Evolutionary conservation across 2,329 filamentous ascomycete genomes (phyloP).

Genomic region (Setomelanomma holmii): DNA sequence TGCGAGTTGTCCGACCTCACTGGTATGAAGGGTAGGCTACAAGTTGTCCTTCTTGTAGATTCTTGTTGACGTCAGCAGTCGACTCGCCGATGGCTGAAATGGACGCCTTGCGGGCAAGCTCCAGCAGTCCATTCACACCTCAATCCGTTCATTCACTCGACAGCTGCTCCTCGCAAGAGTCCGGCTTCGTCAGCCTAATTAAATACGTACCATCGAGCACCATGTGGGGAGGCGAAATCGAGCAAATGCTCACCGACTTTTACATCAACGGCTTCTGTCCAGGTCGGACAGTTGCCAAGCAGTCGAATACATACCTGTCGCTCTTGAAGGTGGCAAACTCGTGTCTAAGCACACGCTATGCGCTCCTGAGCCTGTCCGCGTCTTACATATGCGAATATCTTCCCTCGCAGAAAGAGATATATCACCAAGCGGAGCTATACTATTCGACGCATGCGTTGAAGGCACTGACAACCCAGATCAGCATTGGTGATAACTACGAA

Average conservation of each 20-base stretch:
- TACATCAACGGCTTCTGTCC: conserved; percentile 42
- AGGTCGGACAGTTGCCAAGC: conserved; percentile 34
- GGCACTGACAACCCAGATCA: conserved; percentile 36
- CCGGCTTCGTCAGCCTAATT: conserved; percentile 32
- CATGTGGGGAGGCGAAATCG: conserved; percentile 31
- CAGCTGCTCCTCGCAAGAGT: conserved; percentile 33
- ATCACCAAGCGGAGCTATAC: conserved; percentile 41
- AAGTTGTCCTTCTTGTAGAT: background rate
- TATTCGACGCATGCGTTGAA: conserved; percentile 43
- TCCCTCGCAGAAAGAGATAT: conserved; percentile 35
- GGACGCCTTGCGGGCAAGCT: conserved; percentile 29
- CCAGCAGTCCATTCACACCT: conserved; percentile 36
- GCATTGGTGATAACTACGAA: conserved; percentile 33
- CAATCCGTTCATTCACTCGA: conserved; percentile 34
- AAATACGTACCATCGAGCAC: conserved; percentile 35
- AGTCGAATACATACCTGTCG: conserved; percentile 36
- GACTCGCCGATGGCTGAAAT: conserved; percentile 35
- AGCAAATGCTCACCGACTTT: conserved; percentile 39
- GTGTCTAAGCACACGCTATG: conserved; percentile 39
- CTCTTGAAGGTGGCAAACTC: conserved; percentile 31
- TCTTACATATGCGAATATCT: conserved; percentile 42
- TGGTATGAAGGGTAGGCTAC: conserved; percentile 34
- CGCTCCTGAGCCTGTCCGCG: conserved; percentile 41
- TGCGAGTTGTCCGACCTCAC: conserved; percentile 41
- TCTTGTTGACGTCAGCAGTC: conserved; percentile 26